Evolutionary conservation across 2,329 filamentous ascomycete species (phyloP).

Genomic region (Bipolaris cookei): DNA sequence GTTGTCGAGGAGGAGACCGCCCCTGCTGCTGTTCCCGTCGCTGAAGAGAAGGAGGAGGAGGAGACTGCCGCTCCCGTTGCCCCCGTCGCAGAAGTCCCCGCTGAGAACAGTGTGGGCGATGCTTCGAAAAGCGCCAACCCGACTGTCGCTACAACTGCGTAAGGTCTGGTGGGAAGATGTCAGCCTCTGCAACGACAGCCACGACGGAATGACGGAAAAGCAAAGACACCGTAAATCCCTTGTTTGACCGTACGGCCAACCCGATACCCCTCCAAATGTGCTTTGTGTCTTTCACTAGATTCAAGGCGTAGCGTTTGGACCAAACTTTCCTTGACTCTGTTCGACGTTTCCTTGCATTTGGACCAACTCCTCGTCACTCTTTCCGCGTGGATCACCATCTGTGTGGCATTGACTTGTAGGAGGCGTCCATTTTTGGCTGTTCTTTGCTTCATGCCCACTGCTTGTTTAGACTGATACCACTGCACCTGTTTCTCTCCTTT

Average conservation of each 20-base stretch:
- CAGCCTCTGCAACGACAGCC: conserved; percentile 48
- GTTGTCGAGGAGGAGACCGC: conserved; percentile 37
- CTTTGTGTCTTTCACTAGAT: conserved; percentile 34
- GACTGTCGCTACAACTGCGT: conserved; percentile 51
- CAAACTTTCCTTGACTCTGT: conserved; percentile 39
- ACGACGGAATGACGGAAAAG: conserved; percentile 54
- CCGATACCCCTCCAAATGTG: conserved; percentile 41
- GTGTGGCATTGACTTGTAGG: conserved; percentile 47
- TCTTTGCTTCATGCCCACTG: conserved; percentile 41
- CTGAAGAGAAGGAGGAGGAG: conserved; percentile 34
- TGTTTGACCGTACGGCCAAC: conserved; percentile 49
- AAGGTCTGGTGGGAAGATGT: conserved; percentile 52
- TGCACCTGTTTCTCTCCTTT: conserved; percentile 49
- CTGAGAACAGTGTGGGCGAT: conserved; percentile 49
- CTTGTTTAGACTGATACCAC: conserved; percentile 55
- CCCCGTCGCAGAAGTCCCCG: conserved; percentile 39
- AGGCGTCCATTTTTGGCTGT: conserved; percentile 41
- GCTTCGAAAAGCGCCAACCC: conserved; percentile 48
- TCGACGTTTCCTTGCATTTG: conserved; percentile 31
- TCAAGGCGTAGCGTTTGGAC: conserved; percentile 39
- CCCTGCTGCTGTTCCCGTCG: conserved; percentile 30
- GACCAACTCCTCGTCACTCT: conserved; percentile 39
- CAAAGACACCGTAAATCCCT: conserved; percentile 48
- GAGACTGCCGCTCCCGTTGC: conserved; percentile 35
- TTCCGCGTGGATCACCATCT: conserved; percentile 40